phyloP scores from a whole-genome alignment of 2,329 filamentous ascomycete genomes.

The Monilinia laxa region DNA sequence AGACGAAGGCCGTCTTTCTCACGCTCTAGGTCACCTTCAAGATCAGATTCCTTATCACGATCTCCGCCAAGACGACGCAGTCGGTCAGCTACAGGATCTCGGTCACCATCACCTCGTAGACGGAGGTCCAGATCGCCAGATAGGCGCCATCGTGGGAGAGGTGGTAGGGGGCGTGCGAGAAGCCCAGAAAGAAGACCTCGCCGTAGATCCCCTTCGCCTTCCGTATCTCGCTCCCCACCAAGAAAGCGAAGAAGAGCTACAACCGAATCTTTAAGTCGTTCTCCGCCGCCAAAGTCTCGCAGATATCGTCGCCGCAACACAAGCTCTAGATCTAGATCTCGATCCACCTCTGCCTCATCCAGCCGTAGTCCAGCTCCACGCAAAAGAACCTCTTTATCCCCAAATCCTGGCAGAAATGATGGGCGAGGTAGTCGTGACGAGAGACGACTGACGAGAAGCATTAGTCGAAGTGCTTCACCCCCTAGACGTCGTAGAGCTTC shows the following conservation, averaged over 20 bases:
- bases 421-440: constrained; percentile 35
- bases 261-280: constrained; percentile 36
- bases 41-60: constrained; percentile 37
- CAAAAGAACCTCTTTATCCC: constrained; percentile 24
- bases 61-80: constrained; percentile 36
- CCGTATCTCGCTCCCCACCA: constrained; percentile 35
- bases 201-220: constrained; percentile 35
- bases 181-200: constrained; percentile 39
- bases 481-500: constrained; percentile 35
- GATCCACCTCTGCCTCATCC: constrained; percentile 35
- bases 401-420: constrained; percentile 33
- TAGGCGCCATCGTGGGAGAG: constrained; percentile 36
- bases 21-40: constrained; percentile 38
- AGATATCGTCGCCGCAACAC: constrained; percentile 33
- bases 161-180: constrained; percentile 35
- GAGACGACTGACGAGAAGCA: constrained; percentile 41
- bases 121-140: constrained; percentile 38
- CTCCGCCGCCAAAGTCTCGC: constrained; percentile 36
- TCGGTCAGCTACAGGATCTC: constrained; percentile 38
- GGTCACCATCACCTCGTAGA: constrained; percentile 38
- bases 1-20: constrained; percentile 36
- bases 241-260: constrained; percentile 38
- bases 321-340: constrained; percentile 39
- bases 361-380: constrained; percentile 34
- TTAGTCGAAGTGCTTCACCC: constrained; percentile 40